phyloP scores from a whole-genome alignment of 2,329 filamentous ascomycete genomes.

The Stagonosporopsis rhizophila region DNA sequence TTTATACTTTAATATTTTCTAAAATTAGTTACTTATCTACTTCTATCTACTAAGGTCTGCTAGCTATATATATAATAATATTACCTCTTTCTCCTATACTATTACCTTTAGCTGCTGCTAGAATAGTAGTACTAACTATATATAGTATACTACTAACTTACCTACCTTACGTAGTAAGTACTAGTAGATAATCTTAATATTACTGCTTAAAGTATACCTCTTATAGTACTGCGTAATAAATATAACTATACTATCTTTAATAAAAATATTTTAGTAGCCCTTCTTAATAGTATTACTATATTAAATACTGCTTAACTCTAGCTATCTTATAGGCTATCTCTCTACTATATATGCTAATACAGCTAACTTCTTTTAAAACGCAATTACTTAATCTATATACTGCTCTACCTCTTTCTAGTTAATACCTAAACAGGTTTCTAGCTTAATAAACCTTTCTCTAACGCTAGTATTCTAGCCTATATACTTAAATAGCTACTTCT shows the following conservation, averaged over 20 bases:
- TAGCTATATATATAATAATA: conserved; percentile 22
- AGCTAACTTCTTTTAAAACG: conserved; percentile 27
- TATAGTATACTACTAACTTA: conserved; percentile 29
- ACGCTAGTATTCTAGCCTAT: no score
- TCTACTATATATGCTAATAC: conserved; percentile 26
- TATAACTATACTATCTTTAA: conserved; percentile 22
- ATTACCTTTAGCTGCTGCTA: not conserved
- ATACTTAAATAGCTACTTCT: conserved; percentile 4
- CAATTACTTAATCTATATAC: conserved; percentile 4
- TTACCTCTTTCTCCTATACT: conserved; percentile 19
- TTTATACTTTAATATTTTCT: conserved; percentile 20
- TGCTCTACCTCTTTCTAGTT: no score
- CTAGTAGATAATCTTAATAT: conserved; percentile 34
- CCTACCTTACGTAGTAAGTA: conserved; percentile 35
- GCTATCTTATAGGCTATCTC: conserved; percentile 15
- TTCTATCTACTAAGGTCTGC: conserved; percentile 14
- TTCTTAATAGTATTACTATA: conserved; percentile 23
- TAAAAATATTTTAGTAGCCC: conserved; percentile 20
- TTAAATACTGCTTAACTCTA: conserved; percentile 9
- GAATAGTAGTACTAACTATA: conserved; percentile 21
- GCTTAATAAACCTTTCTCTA: conserved; percentile 7
- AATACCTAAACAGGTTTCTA: not conserved
- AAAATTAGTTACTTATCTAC: conserved; percentile 19
- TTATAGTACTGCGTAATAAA: conserved; percentile 30
- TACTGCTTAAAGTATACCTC: conserved; percentile 20